Base-by-base conservation (phyloP, 1,284 basidiomycete species). In the Malassezia sp. region DNA sequence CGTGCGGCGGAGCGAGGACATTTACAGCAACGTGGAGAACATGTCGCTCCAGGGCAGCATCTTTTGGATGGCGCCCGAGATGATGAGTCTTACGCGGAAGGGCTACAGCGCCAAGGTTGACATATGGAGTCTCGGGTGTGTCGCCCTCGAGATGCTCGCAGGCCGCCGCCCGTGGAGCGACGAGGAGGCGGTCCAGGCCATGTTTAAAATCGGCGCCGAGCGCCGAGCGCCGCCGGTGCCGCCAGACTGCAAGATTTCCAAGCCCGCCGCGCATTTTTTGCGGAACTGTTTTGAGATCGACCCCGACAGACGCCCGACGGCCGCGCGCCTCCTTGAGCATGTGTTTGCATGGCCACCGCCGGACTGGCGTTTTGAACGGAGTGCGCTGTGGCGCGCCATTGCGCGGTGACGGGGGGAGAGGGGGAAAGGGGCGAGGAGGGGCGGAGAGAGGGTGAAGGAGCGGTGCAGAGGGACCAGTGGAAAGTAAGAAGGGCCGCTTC, bases 61-160 rank as follows among this genome's bases (percentile, higher is more conserved):
- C 37, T 97, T 95, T 71, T 99, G 93, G 74, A 99, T 97, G 91
- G 91, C 93, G 6, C 93, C 91, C 1, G 91, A 99, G 73, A 87
- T 97, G 29, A 80, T 91, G 20, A 80, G 82, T 27, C 80, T 84
- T 63, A 80, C 82, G 61, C 82, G 82, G 27, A 71, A 72, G 45
- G 76, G 86, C 0, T 97, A 97, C 71, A 88, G 85, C 59, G 87
- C 84, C 60, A 97, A 97, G 73, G 83, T 95, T 28, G 93, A 97
- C 68, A 95, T 97, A 56, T 97, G 91, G 93, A 88, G 85, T 67
- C 78, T 97, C 3, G 91, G 91, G 0, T 99, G 91, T 73, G 86
- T 97, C 12, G 84, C 93, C 4, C 76, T 96, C 55, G 91, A 97
- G 73, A 97, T 97, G 93, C 90, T 89, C 80, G 84, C 87, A 10